Conservation (phyloP, 805 yeast genomes). For the Candida vaughaniae region DNA sequence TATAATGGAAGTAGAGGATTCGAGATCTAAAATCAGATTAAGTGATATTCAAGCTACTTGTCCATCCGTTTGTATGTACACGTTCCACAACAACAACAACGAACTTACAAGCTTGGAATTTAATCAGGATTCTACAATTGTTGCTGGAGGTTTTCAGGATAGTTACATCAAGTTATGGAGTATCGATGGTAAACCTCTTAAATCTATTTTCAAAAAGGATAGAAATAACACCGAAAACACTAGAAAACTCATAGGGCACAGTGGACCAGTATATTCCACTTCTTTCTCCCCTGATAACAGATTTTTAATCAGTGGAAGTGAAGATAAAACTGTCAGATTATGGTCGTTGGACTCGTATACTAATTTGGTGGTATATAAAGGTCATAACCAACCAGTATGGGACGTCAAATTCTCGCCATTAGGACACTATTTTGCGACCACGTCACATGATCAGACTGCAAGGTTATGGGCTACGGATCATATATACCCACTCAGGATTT, state of each 20-base stretch:
- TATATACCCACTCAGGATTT: conserved; percentile 90
- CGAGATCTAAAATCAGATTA: conserved; percentile 69
- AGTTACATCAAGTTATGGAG: conserved; percentile 90
- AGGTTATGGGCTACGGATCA: conserved; percentile 98
- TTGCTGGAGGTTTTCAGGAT: conserved; percentile 95
- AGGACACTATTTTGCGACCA: conserved; percentile 98
- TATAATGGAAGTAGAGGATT: conserved; percentile 76
- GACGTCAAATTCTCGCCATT: conserved; percentile 92
- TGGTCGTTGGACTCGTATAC: conserved; percentile 95
- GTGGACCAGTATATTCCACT: conserved; percentile 90
- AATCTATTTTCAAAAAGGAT: conserved; percentile 58
- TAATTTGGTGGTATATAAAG: conserved; percentile 89
- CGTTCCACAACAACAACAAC: conserved; percentile 91
- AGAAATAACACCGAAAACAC: conserved; percentile 45
- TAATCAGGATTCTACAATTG: conserved; percentile 80
- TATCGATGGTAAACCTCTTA: conserved; percentile 83
- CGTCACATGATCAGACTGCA: conserved; percentile 96
- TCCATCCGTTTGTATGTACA: conserved; percentile 97
- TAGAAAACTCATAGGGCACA: conserved; percentile 80
- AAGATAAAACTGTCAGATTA: conserved; percentile 85
- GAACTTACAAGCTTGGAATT: conserved; percentile 85
- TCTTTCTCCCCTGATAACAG: conserved; percentile 89
- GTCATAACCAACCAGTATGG: conserved; percentile 97
- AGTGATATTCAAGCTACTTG: conserved; percentile 68
- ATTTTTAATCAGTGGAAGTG: conserved; percentile 78